phyloP scores from a whole-genome alignment of 2,329 filamentous ascomycete genomes.

The Aspergillus aculeatus region DNA sequence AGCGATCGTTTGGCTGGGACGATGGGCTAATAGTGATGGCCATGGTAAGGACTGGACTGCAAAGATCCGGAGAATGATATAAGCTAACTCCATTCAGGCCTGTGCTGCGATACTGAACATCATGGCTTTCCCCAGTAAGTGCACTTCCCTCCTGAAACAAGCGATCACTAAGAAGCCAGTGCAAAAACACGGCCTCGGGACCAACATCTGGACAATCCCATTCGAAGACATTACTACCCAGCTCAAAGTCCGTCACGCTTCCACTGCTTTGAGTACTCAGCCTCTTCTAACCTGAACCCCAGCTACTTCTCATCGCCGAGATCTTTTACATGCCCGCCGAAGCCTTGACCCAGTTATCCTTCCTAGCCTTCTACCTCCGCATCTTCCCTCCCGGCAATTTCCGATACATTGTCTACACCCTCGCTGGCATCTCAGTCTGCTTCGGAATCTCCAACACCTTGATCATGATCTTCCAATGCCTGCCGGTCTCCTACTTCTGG shows the following conservation, averaged over 20 bases:
- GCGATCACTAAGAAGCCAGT: conserved; percentile 4
- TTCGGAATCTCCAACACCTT: conserved; percentile 38
- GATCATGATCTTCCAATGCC: conserved; percentile 27
- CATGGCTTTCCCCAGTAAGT: conserved; percentile 10
- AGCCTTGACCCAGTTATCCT: conserved; percentile 51
- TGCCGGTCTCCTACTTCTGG: conserved; percentile 52
- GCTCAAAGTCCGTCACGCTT: conserved; percentile 7
- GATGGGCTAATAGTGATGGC: conserved; percentile 13
- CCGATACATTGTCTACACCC: conserved; percentile 40
- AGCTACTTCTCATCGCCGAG: conserved; percentile 26
- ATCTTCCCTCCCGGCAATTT: conserved; percentile 49
- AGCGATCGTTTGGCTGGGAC: conserved; percentile 13
- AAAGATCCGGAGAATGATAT: background rate
- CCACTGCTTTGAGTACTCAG: background rate
- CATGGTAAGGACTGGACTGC: background rate
- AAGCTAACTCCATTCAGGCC: background rate
- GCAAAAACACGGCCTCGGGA: conserved; percentile 14
- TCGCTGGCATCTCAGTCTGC: conserved; percentile 53
- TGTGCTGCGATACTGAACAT: conserved; percentile 9
- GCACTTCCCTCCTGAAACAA: background rate
- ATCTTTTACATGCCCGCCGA: conserved; percentile 50
- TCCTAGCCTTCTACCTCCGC: conserved; percentile 57
- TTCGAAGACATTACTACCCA: conserved; percentile 13
- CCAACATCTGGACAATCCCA: conserved; percentile 16
- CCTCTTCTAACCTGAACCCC: background rate